Base-by-base conservation (phyloP, 2,329 filamentous ascomycete genomes). In the Neofusicoccum umdonicola region DNA sequence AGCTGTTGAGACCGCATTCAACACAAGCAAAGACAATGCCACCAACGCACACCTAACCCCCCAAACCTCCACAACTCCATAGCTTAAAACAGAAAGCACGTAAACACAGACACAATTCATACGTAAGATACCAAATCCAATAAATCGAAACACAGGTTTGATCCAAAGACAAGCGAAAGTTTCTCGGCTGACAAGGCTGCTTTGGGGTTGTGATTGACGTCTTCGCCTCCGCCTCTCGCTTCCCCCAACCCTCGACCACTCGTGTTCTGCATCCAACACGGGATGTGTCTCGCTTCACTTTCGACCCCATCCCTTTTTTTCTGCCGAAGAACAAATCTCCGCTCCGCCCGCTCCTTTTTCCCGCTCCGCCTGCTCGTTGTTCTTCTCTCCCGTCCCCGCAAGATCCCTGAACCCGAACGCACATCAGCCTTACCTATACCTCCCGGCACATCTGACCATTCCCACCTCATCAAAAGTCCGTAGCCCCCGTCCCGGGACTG, bases 51-150 rank as follows among this genome's bases (percentile, higher is more conserved):
- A 57, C 37, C 54, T 44, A 57, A 22, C 19, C 54, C 56, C 37
- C 37, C 39, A 45, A 45, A 35, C 54, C 52, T 42, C 52, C 39
- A 45, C 54, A 35, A 13, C 27, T 37, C 56, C n/a, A 27, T 47
- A 60, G 56, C 54, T 44, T 44, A 37, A 37, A 52, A 34, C 54
- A 44, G 17, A 44, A 41, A 57, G 54, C 54, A 17, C 41, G 22
- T 47, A 45, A 44, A 35, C 6, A 42, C 19, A 56, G 17, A 39
- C 22, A 22, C 27, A 50, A 39, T 31, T 44, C 41, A 47, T 47
- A 60, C 56, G 31, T 45, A 37, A 45, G 56, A 60, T 47, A 60
- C 56, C 56, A 60, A 60, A 60, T 60, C 27, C 56, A 47, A 47
- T 47, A 60, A 47, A 60, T 60, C 47, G 56, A 47, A 60, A 44